Evolutionary conservation across 129 eudicot species (phyloP).

Genomic region (Cynara cardunculus): DNA sequence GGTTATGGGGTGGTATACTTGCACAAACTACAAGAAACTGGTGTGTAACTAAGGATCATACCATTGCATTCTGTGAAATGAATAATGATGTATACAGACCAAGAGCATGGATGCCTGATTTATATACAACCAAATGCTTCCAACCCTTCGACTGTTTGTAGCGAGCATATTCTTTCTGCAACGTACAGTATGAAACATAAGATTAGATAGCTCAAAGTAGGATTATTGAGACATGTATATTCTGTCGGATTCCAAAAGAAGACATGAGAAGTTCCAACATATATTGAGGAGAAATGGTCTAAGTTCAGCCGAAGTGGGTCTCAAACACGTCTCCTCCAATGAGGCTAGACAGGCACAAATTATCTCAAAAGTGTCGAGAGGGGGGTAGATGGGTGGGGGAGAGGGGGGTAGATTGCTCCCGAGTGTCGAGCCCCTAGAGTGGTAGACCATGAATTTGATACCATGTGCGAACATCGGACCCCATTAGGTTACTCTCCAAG

Average conservation of each 20-base stretch:
- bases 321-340: background rate
- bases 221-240: background rate
- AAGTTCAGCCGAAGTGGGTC: background rate
- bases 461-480: background rate
- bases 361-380: no score
- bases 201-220: slow-evolving; percentile 13
- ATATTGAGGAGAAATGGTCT: background rate
- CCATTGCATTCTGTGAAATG: slow-evolving; percentile 73
- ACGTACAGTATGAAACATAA: background rate
- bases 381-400: no score
- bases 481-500: background rate
- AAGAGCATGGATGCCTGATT: slow-evolving; percentile 84
- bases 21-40: background rate
- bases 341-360: background rate
- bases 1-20: background rate
- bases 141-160: slow-evolving; percentile 67
- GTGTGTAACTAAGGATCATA: slow-evolving; percentile 19
- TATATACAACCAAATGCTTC: slow-evolving; percentile 73
- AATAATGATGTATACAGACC: slow-evolving; percentile 79
- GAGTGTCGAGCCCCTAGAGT: no score
- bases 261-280: background rate
- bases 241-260: background rate
- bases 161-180: slow-evolving; percentile 74
- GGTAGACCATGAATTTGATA: no score
- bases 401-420: no score